phyloP scores from a whole-genome alignment of 176 grass and related monocot species.

The Tillandsia fasciculata region DNA sequence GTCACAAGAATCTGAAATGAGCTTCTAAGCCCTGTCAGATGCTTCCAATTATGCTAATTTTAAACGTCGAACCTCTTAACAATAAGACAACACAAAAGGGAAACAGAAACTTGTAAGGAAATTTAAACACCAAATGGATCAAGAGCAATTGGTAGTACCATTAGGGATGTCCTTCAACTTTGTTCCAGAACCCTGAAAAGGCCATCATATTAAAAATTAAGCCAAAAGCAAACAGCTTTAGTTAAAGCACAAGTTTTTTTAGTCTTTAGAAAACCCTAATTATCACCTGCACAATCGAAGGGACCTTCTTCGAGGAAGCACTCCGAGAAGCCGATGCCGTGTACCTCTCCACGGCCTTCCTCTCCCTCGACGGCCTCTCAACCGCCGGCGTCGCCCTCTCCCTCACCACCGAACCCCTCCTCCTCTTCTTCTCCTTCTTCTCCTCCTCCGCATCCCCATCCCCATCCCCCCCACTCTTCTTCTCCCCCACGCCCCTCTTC shows the following conservation, averaged over 20 bases:
- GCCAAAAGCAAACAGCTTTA: not conserved
- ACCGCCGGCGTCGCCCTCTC: not conserved
- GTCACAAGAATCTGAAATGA: no score
- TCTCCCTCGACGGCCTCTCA: slow-evolving; percentile 66
- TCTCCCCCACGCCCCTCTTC: not conserved
- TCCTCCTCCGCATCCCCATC: slow-evolving; percentile 13
- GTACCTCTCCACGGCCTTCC: slow-evolving; percentile 88
- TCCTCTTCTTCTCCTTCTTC: slow-evolving; percentile 29
- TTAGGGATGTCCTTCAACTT: slow-evolving; percentile 95
- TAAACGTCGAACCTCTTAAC: not conserved
- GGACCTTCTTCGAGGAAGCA: slow-evolving; percentile 39
- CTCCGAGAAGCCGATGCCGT: slow-evolving; percentile 41
- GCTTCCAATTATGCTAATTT: not conserved
- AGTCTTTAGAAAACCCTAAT: slow-evolving; percentile 1
- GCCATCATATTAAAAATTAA: not conserved
- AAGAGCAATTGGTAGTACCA: slow-evolving; percentile 28
- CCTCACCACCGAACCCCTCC: slow-evolving; percentile 13
- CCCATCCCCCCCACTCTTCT: slow-evolving; percentile 9
- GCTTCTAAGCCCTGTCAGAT: no score
- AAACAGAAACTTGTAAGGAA: not conserved
- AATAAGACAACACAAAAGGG: not conserved
- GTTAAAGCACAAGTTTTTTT: not conserved
- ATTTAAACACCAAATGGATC: not conserved
- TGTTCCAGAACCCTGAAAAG: slow-evolving; percentile 73
- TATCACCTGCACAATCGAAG: slow-evolving; percentile 54